Conservation (phyloP, 345 rosid genomes). For the Mallotus nudiflorus region DNA sequence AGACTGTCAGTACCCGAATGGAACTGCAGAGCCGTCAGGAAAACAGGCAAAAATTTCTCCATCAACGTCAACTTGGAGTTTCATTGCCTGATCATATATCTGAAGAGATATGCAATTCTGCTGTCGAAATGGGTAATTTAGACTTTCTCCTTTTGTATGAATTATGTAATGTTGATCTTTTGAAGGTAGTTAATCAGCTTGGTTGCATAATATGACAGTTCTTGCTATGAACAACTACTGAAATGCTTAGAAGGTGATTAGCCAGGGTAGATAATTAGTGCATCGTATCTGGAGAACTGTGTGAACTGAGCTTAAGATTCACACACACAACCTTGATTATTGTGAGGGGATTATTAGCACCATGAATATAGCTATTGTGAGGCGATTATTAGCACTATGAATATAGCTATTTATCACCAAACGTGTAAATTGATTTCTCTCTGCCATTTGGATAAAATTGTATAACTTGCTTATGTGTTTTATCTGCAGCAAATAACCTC, state of each 20-base stretch:
- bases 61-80: conserved; percentile 38
- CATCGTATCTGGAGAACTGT: too few species aligned
- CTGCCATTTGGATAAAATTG: not conserved
- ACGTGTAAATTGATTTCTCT: not conserved
- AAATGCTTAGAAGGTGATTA: too few species aligned
- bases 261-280: too few species aligned
- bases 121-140: conserved; percentile 62
- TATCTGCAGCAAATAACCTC: conserved; percentile 54
- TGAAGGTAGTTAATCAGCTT: not conserved
- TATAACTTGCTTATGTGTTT: not conserved
- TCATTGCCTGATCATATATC: conserved; percentile 55
- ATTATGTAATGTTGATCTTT: too few species aligned
- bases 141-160: not conserved
- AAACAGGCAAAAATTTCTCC: conserved; percentile 32
- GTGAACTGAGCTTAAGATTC: too few species aligned
- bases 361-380: too few species aligned
- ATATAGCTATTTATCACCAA: not conserved
- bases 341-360: too few species aligned
- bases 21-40: conserved; percentile 58
- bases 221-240: not conserved
- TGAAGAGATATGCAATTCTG: conserved; percentile 68
- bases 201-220: not conserved
- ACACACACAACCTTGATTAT: too few species aligned
- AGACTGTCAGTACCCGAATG: conserved; percentile 59
- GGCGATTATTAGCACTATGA: too few species aligned